phyloP scores from a whole-genome alignment of 75 land plant species.

The Gnetum montanum region DNA sequence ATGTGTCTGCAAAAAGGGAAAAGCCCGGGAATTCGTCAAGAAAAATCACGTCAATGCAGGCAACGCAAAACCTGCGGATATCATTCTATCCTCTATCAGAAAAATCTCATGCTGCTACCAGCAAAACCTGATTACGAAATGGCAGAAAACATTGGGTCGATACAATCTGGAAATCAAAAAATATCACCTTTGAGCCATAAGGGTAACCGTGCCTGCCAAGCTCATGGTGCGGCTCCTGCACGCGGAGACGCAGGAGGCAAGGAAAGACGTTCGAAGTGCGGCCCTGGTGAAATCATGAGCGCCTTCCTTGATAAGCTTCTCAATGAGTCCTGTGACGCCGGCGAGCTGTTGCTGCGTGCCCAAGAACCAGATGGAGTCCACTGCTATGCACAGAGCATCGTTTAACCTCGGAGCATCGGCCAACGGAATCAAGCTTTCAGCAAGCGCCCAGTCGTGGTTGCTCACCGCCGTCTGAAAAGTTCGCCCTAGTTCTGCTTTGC shows the following conservation, averaged over 20 bases:
- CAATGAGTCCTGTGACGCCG: conserved; percentile 64
- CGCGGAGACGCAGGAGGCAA: conserved; percentile 96
- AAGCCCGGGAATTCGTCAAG: too few species aligned
- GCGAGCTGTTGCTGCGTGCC: conserved; percentile 50
- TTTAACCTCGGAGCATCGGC: conserved; percentile 76
- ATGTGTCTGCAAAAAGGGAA: too few species aligned
- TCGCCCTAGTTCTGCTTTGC: conserved; percentile 65
- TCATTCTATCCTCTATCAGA: too few species aligned
- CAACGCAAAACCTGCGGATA: background rate
- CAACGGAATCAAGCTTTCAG: conserved; percentile 60
- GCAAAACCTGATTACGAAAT: too few species aligned
- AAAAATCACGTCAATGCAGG: too few species aligned
- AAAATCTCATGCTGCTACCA: too few species aligned
- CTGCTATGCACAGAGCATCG: conserved; percentile 82
- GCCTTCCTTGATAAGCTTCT: conserved; percentile 60
- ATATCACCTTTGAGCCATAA: conserved; percentile 98
- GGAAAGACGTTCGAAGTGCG: conserved; percentile 81
- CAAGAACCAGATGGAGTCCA: conserved; percentile 92
- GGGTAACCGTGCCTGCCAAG: conserved; percentile 72
- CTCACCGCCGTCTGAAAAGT: conserved; percentile 76
- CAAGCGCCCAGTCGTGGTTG: conserved; percentile 76
- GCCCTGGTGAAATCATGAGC: conserved; percentile 90
- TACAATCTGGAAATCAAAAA: too few species aligned
- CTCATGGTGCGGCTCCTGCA: conserved; percentile 88
- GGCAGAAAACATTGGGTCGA: too few species aligned